Conservation (phyloP, 2,329 filamentous ascomycete species). For the Scytalidium sp. region DNA sequence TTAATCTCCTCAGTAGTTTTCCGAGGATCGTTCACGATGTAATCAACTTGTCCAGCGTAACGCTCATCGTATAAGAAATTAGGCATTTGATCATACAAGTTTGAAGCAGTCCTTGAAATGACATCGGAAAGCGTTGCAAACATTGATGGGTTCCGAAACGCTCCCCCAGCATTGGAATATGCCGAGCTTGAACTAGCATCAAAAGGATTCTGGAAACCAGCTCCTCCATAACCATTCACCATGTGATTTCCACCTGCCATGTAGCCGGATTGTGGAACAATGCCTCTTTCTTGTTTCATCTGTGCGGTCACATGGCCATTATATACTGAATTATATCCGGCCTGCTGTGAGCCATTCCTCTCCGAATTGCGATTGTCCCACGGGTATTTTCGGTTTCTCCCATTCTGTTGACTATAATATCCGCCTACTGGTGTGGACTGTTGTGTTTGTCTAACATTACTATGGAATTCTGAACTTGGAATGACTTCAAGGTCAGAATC, state of each 20-base stretch:
- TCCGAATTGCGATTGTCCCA: constrained; percentile 36
- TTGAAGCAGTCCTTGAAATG: not conserved
- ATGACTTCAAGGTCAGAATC: constrained; percentile 30
- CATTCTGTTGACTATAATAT: no score
- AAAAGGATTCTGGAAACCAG: not conserved
- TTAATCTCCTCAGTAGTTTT: constrained; percentile 65
- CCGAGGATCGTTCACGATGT: constrained; percentile 38
- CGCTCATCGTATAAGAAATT: not conserved
- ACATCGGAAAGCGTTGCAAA: not conserved
- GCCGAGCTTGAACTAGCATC: not conserved
- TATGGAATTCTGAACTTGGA: constrained; percentile 19
- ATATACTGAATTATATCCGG: not conserved
- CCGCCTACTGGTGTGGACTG: no score
- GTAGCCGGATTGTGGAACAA: no score
- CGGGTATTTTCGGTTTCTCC: constrained; percentile 31
- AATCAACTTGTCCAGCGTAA: constrained; percentile 12
- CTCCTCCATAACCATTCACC: not conserved
- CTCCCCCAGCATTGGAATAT: not conserved
- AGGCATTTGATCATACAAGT: not conserved
- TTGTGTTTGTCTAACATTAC: constrained; percentile 21
- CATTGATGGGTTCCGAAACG: not conserved
- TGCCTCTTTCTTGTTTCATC: not conserved
- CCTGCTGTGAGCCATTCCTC: constrained; percentile 24
- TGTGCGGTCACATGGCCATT: not conserved
- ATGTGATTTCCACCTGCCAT: not conserved